These are phyloP conservation scores for Colletotrichum chlorophyti DNA, from an alignment of 2,329 filamentous ascomycete genomes.

Conservation along the genomic window DNA sequence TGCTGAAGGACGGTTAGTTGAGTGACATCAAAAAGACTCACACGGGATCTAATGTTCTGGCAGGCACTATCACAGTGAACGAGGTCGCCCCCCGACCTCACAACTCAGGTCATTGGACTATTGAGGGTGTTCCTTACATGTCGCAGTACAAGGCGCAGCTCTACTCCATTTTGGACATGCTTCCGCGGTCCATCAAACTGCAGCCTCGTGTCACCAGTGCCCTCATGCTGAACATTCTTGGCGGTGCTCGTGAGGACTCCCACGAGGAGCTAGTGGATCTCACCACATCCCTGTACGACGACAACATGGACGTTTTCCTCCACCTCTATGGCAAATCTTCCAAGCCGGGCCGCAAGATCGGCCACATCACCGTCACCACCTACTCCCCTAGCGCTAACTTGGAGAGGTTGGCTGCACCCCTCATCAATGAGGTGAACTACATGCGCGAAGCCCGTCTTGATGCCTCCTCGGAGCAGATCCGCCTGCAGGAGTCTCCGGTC, in stretches of 20 bases:
- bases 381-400: slow-evolving; percentile 71
- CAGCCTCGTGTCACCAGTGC: slow-evolving; percentile 64
- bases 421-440: slow-evolving; percentile 69
- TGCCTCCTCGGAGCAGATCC: slow-evolving; percentile 45
- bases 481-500: slow-evolving; percentile 36
- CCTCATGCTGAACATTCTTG: slow-evolving; percentile 85
- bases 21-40: background rate
- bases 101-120: slow-evolving; percentile 95
- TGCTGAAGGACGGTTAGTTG: slow-evolving; percentile 70
- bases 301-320: slow-evolving; percentile 62
- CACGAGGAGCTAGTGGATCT: slow-evolving; percentile 60
- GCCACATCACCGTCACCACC: slow-evolving; percentile 85
- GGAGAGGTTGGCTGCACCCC: slow-evolving; percentile 64
- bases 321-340: slow-evolving; percentile 94
- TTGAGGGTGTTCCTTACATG: slow-evolving; percentile 84
- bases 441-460: slow-evolving; percentile 63
- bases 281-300: slow-evolving; percentile 49
- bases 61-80: slow-evolving; percentile 75
- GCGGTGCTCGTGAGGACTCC: slow-evolving; percentile 69
- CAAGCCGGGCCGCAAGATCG: slow-evolving; percentile 91
- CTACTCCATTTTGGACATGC: slow-evolving; percentile 75
- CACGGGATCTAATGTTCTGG: slow-evolving; percentile 1
- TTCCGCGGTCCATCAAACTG: slow-evolving; percentile 62
- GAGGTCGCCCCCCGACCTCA: slow-evolving; percentile 79
- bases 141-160: slow-evolving; percentile 95